Evolutionary conservation across 768 basidiomycete genomes (phyloP).

Genomic region (Cystobasidium tubakii): DNA sequence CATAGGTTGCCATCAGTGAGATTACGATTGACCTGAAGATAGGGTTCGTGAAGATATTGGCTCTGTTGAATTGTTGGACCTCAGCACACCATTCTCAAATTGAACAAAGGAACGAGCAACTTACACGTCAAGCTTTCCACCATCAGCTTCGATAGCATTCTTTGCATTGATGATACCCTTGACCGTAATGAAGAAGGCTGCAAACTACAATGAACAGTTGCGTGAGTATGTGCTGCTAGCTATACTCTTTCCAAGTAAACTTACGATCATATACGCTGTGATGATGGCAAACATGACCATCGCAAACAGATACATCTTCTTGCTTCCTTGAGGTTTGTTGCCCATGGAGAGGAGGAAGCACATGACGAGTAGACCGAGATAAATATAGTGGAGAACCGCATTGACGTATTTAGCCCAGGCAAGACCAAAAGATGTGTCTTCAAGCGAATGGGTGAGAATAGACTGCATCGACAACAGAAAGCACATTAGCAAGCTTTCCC

Average conservation of each 20-base stretch:
- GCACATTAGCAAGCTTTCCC: too few species aligned
- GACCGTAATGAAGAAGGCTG: constrained; percentile 75
- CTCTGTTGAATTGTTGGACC: not conserved
- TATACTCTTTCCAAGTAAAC: constrained; percentile 42
- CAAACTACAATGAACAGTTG: constrained; percentile 53
- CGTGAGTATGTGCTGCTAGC: not conserved
- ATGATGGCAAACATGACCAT: constrained; percentile 82
- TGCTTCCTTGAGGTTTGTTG: constrained; percentile 61
- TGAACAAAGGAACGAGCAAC: constrained; percentile 46
- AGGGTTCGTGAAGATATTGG: constrained; percentile 30
- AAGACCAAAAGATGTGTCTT: constrained; percentile 5
- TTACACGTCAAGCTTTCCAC: constrained; percentile 52
- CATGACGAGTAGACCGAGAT: constrained; percentile 75
- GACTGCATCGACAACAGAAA: constrained; percentile 10
- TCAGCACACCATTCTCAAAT: not conserved
- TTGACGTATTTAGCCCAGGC: constrained; percentile 31
- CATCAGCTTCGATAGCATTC: constrained; percentile 52
- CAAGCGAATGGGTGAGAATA: constrained; percentile 37
- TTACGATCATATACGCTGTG: constrained; percentile 92
- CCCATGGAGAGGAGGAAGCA: constrained; percentile 95
- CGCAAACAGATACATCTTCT: constrained; percentile 75
- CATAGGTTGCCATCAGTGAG: constrained; percentile 78
- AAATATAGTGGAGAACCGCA: constrained; percentile 52
- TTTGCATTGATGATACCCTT: constrained; percentile 64
- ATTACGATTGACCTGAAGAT: constrained; percentile 75